phyloP scores from a whole-genome alignment of 306 rosid genomes.

The Cajanus cajan region DNA sequence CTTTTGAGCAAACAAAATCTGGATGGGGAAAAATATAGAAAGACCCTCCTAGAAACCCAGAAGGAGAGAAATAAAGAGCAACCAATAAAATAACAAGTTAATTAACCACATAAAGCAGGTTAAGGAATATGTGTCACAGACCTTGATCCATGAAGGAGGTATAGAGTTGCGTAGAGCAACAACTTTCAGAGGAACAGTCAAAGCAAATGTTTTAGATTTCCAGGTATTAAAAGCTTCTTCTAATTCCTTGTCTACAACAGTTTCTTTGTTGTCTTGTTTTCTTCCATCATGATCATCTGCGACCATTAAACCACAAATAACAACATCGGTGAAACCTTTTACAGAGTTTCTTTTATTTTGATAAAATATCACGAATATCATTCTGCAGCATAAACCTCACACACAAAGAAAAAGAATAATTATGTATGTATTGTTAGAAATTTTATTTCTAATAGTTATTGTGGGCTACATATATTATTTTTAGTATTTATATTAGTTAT shows the following conservation, averaged over 20 bases:
- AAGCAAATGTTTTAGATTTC: slow-evolving; percentile 79
- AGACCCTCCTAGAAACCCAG: neutral
- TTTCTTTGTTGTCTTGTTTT: slow-evolving; percentile 17
- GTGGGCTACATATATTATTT: too few relatives aligned
- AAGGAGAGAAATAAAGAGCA: neutral
- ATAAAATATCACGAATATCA: neutral
- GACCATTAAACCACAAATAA: slow-evolving; percentile 16
- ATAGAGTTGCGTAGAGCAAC: slow-evolving; percentile 83
- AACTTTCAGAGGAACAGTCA: slow-evolving; percentile 80
- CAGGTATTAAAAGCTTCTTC: slow-evolving; percentile 66
- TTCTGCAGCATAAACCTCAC: neutral
- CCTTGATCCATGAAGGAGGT: slow-evolving; percentile 98
- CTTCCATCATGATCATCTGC: slow-evolving; percentile 47
- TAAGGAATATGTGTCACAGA: slow-evolving; percentile 22
- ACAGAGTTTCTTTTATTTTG: neutral
- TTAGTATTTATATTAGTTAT: too few relatives aligned
- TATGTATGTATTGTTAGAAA: too few relatives aligned
- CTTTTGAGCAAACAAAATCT: slow-evolving; percentile 11
- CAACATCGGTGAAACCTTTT: neutral
- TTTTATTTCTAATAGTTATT: too few relatives aligned
- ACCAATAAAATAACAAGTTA: neutral
- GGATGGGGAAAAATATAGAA: neutral
- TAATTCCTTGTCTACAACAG: slow-evolving; percentile 47
- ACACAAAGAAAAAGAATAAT: neutral
- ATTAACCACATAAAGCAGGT: neutral